Percentiles rank a stretch among this genome's conserved stretches.
Conservation (phyloP, 2,329 filamentous ascomycete genomes). For the Venturia effusa region DNA sequence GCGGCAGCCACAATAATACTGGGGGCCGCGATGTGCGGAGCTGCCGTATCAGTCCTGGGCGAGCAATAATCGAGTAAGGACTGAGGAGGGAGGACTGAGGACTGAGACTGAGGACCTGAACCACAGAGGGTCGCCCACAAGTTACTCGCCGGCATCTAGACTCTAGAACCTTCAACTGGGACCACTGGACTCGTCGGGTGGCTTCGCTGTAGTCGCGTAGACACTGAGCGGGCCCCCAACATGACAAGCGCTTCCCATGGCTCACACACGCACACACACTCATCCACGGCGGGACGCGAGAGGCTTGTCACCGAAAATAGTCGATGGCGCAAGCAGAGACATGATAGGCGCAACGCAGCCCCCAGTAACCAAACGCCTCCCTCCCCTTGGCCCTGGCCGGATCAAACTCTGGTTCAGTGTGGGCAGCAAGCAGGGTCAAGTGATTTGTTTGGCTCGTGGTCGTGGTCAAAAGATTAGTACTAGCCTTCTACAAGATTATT, state of each 20-base stretch:
- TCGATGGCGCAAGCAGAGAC: slow-evolving; percentile 3
- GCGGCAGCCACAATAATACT: background rate
- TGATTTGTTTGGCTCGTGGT: slow-evolving; percentile 1
- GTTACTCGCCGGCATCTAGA: background rate
- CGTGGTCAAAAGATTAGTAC: background rate
- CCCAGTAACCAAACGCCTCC: background rate
- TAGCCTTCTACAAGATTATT: background rate
- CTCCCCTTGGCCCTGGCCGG: too few relatives aligned
- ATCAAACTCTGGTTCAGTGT: slow-evolving; percentile 1
- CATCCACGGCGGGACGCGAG: background rate
- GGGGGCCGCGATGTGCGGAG: background rate
- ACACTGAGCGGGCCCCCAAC: background rate
- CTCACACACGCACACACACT: background rate
- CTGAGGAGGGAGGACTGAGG: too few relatives aligned
- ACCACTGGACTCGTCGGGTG: background rate
- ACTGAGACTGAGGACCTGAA: too few relatives aligned
- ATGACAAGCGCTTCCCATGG: background rate
- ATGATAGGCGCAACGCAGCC: background rate
- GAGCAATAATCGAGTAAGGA: background rate
- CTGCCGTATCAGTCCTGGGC: background rate
- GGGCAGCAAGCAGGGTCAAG: background rate
- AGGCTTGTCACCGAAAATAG: background rate
- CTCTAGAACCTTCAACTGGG: background rate
- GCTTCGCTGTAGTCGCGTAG: background rate
- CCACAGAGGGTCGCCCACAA: background rate